Base-by-base conservation (phyloP, 2,329 filamentous ascomycete genomes). In the Remersonia thermophila region DNA sequence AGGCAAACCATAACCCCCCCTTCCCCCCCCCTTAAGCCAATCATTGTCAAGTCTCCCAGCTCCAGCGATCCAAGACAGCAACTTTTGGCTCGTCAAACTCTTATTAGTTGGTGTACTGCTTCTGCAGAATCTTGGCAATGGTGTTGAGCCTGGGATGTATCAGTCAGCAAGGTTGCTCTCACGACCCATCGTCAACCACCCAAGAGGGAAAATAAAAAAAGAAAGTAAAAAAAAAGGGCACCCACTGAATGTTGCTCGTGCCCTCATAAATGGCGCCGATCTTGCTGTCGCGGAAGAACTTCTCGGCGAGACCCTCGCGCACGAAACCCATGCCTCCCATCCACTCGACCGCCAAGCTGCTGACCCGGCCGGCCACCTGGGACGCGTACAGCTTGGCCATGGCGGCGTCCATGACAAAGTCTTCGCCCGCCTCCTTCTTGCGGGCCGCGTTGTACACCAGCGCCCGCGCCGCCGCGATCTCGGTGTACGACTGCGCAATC, bases 251-350 rank as follows among this genome's bases (percentile, higher is more conserved):
- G 55, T 80, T 80, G 61, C 80, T 85, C 37, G 83, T 87, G 23
- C 91, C 91, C 66, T 95, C 89, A 57, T 95, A 95, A 50, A 95
- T 96, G 46, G 86, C 86, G 8, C 91, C 91, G 54, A 98, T 98
- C 79, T 96, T 98, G 70, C 83, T 91, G 59, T 98, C 91, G 32
- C 91, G 72, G 71, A 81, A 98, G 66, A 80, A 95, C 75, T 98
- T 98, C 75, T 98, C 91, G 1, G 91, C 91, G 40, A 94, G 77
- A 0, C 91, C 91, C 60, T 98, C 91, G 30, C 91, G 70, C 12
- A 98, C 91, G 52, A 98, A 98, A 31, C 91, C 91, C 91, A 98
- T 96, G 43, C 91, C 91, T 32, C 91, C 91, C 89, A 96, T 96
- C 91, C 91, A 98, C 65, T 98, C 91, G 18, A 98, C 77, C 0